Evolutionary conservation across 2,329 filamentous ascomycete genomes (phyloP), one percentile per base, ranked within the genome.

Genomic region (Tolypocladium sp.): DNA sequence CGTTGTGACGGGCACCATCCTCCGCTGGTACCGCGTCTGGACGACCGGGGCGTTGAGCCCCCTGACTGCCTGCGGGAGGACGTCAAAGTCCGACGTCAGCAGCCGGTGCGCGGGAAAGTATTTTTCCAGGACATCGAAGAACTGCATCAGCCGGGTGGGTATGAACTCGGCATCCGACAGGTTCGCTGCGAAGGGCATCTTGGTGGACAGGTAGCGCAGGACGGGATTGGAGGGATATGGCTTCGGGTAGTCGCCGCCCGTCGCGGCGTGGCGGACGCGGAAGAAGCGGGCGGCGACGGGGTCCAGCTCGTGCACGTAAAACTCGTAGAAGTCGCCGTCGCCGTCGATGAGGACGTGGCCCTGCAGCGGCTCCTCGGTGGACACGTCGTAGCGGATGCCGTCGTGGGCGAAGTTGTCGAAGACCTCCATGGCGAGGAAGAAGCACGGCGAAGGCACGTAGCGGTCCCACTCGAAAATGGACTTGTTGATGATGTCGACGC

Each of bases 341-440:
- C 78, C 81, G 71, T 96, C 91, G 69, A 99, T 88, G 44, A 99
- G 80, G 17, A 97, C 92, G 62, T 87, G 87, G 56, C 91, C 92
- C 76, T 99, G 95, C 58, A 96, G 82, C 0, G 93, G 90, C 64
- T 88, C 79, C 71, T 91, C 90, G 13, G 92, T 95, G 61, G 80
- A 75, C 13, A 88, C 81, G 74, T 97, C 89, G 77, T 97, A 99
- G 63, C 95, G 92, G 62, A 99, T 86, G 60, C 88, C 84, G 76
- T 99, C 94, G 77, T 99, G 95, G 41, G 91, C 87, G 71, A 99
- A 97, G 76, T 99, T 99, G 79, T 99, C 94, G 69, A 97, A 96
- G 64, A 99, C 94, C 75, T 99, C 94, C 75, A 99, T 89, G 52
- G 93, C 94, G 49, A 99, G 84, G 79, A 99, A 97, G 80, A 96